These are phyloP conservation scores for Diplodia sapinea DNA, from an alignment of 2,329 filamentous ascomycete genomes.

Conservation along the genomic window DNA sequence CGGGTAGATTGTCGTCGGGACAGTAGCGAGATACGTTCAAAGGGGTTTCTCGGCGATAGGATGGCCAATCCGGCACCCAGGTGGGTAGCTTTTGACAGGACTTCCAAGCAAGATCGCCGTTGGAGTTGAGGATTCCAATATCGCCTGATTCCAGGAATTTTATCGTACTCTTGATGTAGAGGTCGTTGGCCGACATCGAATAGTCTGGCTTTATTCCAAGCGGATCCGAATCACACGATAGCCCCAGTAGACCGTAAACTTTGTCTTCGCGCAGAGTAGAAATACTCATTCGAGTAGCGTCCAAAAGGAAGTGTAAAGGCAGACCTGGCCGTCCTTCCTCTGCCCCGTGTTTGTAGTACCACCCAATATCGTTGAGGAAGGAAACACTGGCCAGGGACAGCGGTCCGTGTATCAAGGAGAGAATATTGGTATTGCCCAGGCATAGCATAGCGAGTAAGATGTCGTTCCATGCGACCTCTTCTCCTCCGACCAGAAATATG, in stretches of 20 bases:
- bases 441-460: background rate
- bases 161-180: background rate
- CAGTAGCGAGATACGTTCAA: background rate
- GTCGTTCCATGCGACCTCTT: background rate
- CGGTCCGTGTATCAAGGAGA: background rate
- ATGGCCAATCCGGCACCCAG: conserved; percentile 35
- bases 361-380: background rate
- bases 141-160: background rate
- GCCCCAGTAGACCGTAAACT: background rate
- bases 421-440: background rate
- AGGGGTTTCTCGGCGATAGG: background rate
- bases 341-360: background rate
- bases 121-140: background rate
- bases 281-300: background rate
- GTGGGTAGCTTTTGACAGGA: conserved; percentile 30
- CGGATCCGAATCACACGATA: background rate
- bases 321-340: too few relatives aligned
- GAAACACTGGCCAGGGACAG: background rate
- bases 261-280: background rate
- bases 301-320: background rate
- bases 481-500: conserved; percentile 30
- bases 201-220: background rate
- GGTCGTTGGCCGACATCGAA: background rate
- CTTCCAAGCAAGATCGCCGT: conserved; percentile 23
- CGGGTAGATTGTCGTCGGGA: background rate